Conservation (phyloP, 2,329 filamentous ascomycete genomes). For the Graphilbum ipis-grandicollis region DNA sequence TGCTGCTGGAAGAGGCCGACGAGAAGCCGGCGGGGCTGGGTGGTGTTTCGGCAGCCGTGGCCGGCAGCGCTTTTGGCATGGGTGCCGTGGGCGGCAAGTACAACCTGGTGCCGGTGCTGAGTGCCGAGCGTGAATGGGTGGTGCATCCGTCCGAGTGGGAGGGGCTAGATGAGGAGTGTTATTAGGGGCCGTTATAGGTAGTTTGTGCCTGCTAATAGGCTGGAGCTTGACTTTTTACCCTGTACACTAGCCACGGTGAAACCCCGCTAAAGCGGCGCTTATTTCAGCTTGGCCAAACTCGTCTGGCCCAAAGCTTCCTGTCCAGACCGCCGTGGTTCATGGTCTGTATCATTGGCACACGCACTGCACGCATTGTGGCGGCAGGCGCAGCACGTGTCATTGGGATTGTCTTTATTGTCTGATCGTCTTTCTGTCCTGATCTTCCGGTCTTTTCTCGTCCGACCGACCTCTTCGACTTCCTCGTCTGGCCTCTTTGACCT, state of each 20-base stretch:
- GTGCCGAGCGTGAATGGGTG: conserved; percentile 39
- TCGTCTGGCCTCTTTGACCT: not conserved
- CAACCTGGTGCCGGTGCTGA: conserved; percentile 39
- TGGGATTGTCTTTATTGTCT: not conserved
- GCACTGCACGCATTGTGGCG: not conserved
- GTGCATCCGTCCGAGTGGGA: conserved; percentile 9
- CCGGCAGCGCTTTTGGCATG: conserved; percentile 41
- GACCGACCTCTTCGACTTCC: not conserved
- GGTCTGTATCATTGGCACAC: not conserved
- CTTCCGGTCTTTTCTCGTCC: not conserved
- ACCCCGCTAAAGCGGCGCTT: no score
- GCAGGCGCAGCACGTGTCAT: not conserved
- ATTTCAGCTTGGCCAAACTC: no score
- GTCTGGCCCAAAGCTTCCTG: no score
- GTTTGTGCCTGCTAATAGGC: no score
- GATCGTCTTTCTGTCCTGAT: not conserved
- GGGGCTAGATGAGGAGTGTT: conserved; percentile 6
- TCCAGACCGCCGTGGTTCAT: not conserved
- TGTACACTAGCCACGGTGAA: no score
- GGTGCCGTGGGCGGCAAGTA: conserved; percentile 46
- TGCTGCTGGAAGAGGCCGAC: conserved; percentile 40
- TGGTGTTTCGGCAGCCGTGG: conserved; percentile 16
- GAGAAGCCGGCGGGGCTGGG: conserved; percentile 29
- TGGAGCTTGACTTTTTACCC: no score
- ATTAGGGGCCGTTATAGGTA: no score